Evolutionary conservation across 768 basidiomycete genomes (phyloP), one percentile per base, ranked within the genome.

Genomic region (Leucogyrophana mollusca): DNA sequence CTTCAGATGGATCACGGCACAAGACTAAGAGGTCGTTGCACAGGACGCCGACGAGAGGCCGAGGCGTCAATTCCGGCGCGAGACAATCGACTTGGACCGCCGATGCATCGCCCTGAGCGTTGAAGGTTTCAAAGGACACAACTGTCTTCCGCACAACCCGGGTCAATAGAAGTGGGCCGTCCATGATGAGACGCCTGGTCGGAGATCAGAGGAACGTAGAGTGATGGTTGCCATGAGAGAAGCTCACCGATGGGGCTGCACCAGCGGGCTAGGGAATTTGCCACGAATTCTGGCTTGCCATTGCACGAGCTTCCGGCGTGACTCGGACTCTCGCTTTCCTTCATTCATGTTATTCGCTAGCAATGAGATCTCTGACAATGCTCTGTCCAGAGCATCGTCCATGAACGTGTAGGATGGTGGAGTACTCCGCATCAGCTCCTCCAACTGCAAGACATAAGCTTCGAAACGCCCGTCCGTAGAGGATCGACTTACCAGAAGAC

Each of bases 271-370:
- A 7, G 93, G 94, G 65, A 96, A 97, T 61, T 82, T 89, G 16
- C 92, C 90, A 32, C 86, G 77, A 57, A 99, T 97, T 55, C 91
- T 78, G 27, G 83, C 59, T 68, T 94, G 92, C 90, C 90, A 94
- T 59, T 88, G 83, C 14, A 97, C 89, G 20, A 98, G 80, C 60
- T 92, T 90, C 37, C 85, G 79, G 17, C 96, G 78, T 1, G 90
- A 94, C 68, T 99, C 96, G 2, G 92, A 79, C 56, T 97, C 94
- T 2, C 96, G 83, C 65, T 97, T 98, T 52, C 93, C 92, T 69
- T 99, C 96, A 65, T 99, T 99, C 90, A 99, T 96, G 58, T 90
- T 89, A 40, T 82, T 90, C 3, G 96, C 94, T 40, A 98, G 69
- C 10, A 81, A 80, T 1, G 93, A 82, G 54, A 98, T 96, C 68